Evolutionary conservation across 2,329 filamentous ascomycete genomes (phyloP).

Genomic region (Chrysoporthe austroafricana): DNA sequence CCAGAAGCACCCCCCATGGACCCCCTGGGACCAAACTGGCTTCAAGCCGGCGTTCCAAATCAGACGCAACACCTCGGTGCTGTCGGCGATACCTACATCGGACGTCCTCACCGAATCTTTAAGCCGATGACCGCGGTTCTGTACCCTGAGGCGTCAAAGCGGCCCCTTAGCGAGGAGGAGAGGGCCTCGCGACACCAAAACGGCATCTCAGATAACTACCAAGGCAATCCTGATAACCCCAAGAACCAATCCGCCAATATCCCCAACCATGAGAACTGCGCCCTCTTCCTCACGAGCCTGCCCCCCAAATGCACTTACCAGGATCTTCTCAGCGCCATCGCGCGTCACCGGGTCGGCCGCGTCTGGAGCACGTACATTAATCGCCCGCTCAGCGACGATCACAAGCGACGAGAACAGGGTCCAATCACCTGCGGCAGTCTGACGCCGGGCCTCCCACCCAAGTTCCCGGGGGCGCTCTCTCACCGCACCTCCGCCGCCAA

Average conservation of each 20-base stretch:
- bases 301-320: constrained; percentile 8
- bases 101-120: constrained; percentile 2
- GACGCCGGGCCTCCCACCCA: neutral
- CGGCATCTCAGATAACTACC: constrained; percentile 22
- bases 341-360: constrained; percentile 4
- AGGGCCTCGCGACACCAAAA: neutral
- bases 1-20: too few species aligned
- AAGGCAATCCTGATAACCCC: constrained; percentile 20
- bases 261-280: constrained; percentile 20
- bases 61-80: neutral
- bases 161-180: constrained; percentile 8
- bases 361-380: constrained; percentile 21
- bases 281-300: constrained; percentile 22
- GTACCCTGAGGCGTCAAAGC: constrained; percentile 1
- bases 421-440: neutral
- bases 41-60: neutral
- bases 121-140: constrained; percentile 18
- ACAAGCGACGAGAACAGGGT: neutral
- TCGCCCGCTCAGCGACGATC: neutral
- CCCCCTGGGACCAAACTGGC: neutral
- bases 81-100: neutral
- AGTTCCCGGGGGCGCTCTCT: neutral
- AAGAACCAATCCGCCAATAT: constrained; percentile 26
- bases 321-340: constrained; percentile 8
- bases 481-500: constrained; percentile 22